Evolutionary conservation across 129 eudicot genomes (phyloP).

Genomic region (Pulicaria dysenterica): DNA sequence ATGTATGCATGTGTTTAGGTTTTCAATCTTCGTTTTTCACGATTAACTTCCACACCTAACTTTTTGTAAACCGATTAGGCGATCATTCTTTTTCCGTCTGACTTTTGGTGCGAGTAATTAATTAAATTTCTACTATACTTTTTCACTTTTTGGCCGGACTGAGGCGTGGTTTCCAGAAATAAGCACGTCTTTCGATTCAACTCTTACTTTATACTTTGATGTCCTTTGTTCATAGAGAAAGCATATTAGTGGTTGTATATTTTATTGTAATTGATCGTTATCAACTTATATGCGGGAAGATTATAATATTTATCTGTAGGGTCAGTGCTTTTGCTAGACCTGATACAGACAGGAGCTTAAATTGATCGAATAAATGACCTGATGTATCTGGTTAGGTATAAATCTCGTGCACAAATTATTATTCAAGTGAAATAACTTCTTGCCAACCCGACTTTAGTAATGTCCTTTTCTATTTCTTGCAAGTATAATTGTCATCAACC

Average conservation of each 20-base stretch:
- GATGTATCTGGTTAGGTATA: constrained; percentile 32
- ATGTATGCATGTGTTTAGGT: background rate
- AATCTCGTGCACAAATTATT: constrained; percentile 9
- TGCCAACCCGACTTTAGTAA: constrained; percentile 24
- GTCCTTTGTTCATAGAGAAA: constrained; percentile 23
- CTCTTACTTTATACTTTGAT: constrained; percentile 24
- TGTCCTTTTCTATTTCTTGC: constrained; percentile 27
- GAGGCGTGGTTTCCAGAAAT: constrained; percentile 26
- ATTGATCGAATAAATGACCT: constrained; percentile 19
- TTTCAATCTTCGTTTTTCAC: background rate
- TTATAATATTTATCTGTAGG: constrained; percentile 28
- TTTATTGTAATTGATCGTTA: constrained; percentile 24
- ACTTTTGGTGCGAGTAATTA: constrained; percentile 12
- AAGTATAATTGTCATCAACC: constrained; percentile 24
- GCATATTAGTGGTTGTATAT: constrained; percentile 16
- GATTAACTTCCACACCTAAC: constrained; percentile 1
- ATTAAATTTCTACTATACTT: background rate
- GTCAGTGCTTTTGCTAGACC: constrained; percentile 19
- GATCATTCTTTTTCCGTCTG: background rate
- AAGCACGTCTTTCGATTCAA: background rate
- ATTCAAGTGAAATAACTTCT: constrained; percentile 17
- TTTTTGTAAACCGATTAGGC: constrained; percentile 2
- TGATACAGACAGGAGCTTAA: constrained; percentile 27
- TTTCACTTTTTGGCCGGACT: constrained; percentile 26
- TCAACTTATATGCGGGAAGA: background rate